Conservation (phyloP, 768 basidiomycete species). For the Amanita thiersii region DNA sequence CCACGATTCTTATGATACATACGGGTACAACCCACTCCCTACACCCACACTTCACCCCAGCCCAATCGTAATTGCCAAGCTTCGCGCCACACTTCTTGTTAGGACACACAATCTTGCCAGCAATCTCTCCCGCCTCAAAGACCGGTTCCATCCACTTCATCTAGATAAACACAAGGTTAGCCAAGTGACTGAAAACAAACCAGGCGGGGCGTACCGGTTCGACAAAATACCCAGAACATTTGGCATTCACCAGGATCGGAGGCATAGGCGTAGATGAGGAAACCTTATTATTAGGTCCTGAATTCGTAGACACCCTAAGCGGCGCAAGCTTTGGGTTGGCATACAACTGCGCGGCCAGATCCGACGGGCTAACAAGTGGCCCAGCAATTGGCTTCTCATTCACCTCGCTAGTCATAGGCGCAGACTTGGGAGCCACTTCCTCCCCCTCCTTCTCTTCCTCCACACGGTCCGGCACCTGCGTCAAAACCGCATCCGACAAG, state of each 20-base stretch:
- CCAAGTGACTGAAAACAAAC: background rate
- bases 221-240: conserved; percentile 95
- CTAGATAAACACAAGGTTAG: conserved; percentile 25
- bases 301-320: conserved; percentile 19
- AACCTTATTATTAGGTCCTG: conserved; percentile 13
- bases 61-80: conserved; percentile 96
- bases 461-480: conserved; percentile 14
- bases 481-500: conserved; percentile 33
- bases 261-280: conserved; percentile 34
- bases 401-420: too few species aligned
- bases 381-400: conserved; percentile 17
- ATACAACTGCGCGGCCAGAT: conserved; percentile 33
- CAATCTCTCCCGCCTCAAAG: conserved; percentile 63
- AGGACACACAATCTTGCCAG: conserved; percentile 89
- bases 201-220: conserved; percentile 64
- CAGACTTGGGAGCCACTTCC: conserved; percentile 11
- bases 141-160: conserved; percentile 96
- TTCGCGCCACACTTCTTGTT: conserved; percentile 87
- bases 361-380: conserved; percentile 26
- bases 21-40: conserved; percentile 91
- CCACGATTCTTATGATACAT: conserved; percentile 19
- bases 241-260: conserved; percentile 67
- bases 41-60: conserved; percentile 86
- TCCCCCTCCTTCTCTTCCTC: conserved; percentile 5
- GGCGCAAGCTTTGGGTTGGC: conserved; percentile 36